Conservation (phyloP, 805 yeast genomes). For the Candida yuanshanica region DNA sequence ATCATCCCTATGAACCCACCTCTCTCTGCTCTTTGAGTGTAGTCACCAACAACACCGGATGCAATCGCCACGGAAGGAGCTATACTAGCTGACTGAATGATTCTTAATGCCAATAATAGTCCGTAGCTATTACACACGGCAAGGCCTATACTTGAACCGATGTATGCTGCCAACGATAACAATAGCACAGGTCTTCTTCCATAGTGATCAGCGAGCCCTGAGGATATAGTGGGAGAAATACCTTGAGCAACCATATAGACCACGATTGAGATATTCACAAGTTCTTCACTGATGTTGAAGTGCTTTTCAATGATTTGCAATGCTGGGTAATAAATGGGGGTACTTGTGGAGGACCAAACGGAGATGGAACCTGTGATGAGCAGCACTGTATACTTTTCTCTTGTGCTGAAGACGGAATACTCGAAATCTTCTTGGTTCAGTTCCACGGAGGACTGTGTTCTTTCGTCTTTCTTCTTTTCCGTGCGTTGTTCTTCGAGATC, state of each 20-base stretch:
- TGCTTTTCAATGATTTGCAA: slow-evolving; percentile 48
- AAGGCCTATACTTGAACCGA: slow-evolving; percentile 60
- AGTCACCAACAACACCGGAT: slow-evolving; percentile 70
- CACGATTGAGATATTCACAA: slow-evolving; percentile 67
- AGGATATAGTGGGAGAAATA: slow-evolving; percentile 62
- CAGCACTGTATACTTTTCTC: slow-evolving; percentile 38
- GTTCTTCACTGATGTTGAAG: slow-evolving; percentile 51
- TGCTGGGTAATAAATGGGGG: slow-evolving; percentile 80
- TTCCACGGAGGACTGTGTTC: no score
- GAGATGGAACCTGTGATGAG: slow-evolving; percentile 42
- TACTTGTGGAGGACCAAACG: slow-evolving; percentile 63
- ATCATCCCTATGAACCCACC: slow-evolving; percentile 67
- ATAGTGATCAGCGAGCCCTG: slow-evolving; percentile 58
- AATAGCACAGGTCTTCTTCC: slow-evolving; percentile 72
- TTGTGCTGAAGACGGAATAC: slow-evolving; percentile 24
- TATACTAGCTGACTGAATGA: slow-evolving; percentile 73
- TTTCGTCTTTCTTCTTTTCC: no score
- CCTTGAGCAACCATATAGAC: slow-evolving; percentile 77
- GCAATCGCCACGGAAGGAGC: slow-evolving; percentile 70
- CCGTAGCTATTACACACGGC: slow-evolving; percentile 55
- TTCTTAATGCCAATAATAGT: slow-evolving; percentile 56
- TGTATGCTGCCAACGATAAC: slow-evolving; percentile 46
- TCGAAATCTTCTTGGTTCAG: not conserved
- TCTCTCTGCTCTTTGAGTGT: slow-evolving; percentile 57
- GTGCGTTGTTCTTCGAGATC: no score